Conservation (phyloP, 495 filamentous ascomycete genomes). For the Staphylotrichum longicolle region DNA sequence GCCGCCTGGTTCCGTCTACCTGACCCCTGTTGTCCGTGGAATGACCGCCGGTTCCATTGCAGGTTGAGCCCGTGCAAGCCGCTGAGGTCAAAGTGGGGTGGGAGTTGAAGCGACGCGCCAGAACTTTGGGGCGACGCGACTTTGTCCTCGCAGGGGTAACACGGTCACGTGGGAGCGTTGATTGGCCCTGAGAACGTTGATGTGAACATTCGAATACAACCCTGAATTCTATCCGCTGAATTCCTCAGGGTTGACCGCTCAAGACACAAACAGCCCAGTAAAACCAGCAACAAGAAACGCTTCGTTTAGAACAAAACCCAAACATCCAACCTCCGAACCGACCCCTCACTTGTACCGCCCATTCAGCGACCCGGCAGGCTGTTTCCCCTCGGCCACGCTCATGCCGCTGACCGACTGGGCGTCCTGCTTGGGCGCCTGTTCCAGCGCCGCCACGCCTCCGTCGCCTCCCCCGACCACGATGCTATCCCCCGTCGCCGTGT, state of each 20-base stretch:
- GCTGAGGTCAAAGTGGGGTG: background rate
- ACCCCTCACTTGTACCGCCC: slow-evolving; percentile 17
- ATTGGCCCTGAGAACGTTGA: too few relatives aligned
- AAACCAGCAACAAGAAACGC: background rate
- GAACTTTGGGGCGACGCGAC: background rate
- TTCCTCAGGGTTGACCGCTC: too few relatives aligned
- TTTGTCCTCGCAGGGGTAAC: background rate
- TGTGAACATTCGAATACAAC: too few relatives aligned
- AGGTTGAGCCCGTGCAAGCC: background rate
- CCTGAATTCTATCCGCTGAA: too few relatives aligned
- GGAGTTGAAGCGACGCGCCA: too few relatives aligned
- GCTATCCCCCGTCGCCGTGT: slow-evolving; percentile 77
- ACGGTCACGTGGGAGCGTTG: background rate
- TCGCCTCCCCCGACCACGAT: slow-evolving; percentile 80
- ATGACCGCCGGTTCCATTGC: background rate
- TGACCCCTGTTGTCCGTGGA: background rate
- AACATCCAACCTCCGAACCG: background rate
- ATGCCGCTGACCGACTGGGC: slow-evolving; percentile 21
- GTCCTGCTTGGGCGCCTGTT: slow-evolving; percentile 4
- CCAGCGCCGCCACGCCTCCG: slow-evolving; percentile 40
- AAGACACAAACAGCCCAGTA: too few relatives aligned
- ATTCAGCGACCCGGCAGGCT: slow-evolving; percentile 22
- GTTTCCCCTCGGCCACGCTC: slow-evolving; percentile 31
- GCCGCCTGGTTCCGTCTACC: background rate
- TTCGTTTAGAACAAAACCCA: background rate